These are phyloP conservation scores for Dinochytrium kinnereticum DNA, from an alignment of 371 early-diverging fungal species.

Conservation along the genomic window DNA sequence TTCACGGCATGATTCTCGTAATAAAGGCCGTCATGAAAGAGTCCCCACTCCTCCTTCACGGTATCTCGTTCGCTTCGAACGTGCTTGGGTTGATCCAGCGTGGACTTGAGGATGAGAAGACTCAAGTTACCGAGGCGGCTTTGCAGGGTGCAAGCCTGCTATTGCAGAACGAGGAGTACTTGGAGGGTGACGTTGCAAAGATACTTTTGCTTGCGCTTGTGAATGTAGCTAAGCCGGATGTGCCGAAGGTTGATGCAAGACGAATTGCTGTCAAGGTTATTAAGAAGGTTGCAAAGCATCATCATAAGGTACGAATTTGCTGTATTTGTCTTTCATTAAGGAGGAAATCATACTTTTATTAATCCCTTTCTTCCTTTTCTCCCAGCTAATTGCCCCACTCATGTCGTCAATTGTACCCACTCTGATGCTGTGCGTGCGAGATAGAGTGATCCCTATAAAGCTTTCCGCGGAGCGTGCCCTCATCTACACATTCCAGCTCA, in stretches of 20 bases:
- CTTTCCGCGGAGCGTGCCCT: constrained; percentile 81
- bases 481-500: constrained; percentile 64
- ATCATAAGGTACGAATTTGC: constrained; percentile 40
- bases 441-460: constrained; percentile 80
- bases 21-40: constrained; percentile 58
- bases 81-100: neutral
- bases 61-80: constrained; percentile 26
- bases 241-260: constrained; percentile 37
- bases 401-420: constrained; percentile 64
- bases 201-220: constrained; percentile 33
- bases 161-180: constrained; percentile 49
- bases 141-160: constrained; percentile 61
- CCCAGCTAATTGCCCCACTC: constrained; percentile 51
- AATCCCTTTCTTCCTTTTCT: neutral
- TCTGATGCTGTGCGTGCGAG: constrained; percentile 73
- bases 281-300: constrained; percentile 49
- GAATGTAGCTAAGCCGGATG: constrained; percentile 28
- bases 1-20: constrained; percentile 55
- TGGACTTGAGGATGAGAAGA: constrained; percentile 32
- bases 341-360: constrained; percentile 7
- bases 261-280: constrained; percentile 47
- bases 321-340: neutral
- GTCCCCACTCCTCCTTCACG: constrained; percentile 54
- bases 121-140: constrained; percentile 57
- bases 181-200: neutral